Percentiles rank a stretch among this genome's conserved stretches.
These are phyloP conservation scores for Capsicum rhomboideum DNA, from an alignment of 257 asterid species.

Conservation along the genomic window DNA sequence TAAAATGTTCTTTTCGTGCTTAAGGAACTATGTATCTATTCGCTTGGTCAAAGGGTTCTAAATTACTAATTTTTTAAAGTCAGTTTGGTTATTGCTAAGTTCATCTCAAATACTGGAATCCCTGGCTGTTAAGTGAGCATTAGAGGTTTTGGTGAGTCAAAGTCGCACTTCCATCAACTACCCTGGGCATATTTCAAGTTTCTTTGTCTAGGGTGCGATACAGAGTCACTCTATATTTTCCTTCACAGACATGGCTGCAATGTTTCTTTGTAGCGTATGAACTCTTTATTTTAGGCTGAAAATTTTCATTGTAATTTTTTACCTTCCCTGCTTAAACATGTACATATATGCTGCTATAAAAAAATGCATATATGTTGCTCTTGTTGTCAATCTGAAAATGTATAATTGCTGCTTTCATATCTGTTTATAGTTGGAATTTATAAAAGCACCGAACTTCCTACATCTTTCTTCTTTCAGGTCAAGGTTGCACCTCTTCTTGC, in stretches of 20 bases:
- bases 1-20: not conserved
- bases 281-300: not conserved
- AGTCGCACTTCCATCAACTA: not conserved
- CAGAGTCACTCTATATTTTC: not conserved
- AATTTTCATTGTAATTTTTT: not conserved
- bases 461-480: constrained; percentile 37
- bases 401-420: not conserved
- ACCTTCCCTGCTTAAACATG: not conserved
- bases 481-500: constrained; percentile 90
- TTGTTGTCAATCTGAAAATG: not conserved
- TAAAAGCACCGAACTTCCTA: not conserved
- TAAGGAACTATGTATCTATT: not conserved
- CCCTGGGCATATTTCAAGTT: not conserved
- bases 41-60: not conserved
- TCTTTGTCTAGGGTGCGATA: not conserved
- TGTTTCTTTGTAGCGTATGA: not conserved
- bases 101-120: not conserved
- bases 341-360: not conserved
- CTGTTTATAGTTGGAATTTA: not conserved
- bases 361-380: not conserved
- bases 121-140: not conserved
- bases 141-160: not conserved
- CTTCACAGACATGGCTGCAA: not conserved
- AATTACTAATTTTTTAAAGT: not conserved
- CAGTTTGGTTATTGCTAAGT: not conserved